Base-by-base conservation (phyloP, 345 rosid species). In the Physaria fendleri region DNA sequence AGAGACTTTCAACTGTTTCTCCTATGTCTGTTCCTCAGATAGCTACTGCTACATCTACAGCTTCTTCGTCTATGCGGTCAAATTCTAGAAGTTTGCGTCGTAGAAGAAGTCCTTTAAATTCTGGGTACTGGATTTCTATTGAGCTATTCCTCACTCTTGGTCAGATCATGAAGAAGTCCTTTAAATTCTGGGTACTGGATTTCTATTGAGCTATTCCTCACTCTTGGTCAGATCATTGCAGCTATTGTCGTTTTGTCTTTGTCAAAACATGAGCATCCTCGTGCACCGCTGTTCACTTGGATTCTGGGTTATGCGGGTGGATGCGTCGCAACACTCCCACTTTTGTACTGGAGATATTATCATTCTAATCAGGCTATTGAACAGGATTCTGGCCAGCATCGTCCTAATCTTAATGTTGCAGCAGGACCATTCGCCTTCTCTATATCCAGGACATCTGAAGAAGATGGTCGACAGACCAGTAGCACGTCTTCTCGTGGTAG, bases 281-380 rank as follows among this genome's bases (percentile, higher is more conserved):
- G 50, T 32, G 78, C 94, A 3, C 99, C 97, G 0, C 54, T 93
- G 71, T 79, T 81, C 37, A 79, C 71, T 25, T 93, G 99, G 99
- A 82, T 93, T 40, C 83, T 93, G 25, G 97, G 95, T 65, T 93
- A 93, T 71, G 88, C 95, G 15, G 66, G 81, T 54, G 99, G 99
- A 46, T 93, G 99, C 69, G 62, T 85, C 56, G 92, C 94, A 6
- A 85, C 90, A 2, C 85, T 93, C 16, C 99, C 97, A 21, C 84
- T 89, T 66, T 78, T 89, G 37, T 93, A 82, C 72, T 89, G 95
- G 95, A 96, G 95, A 48, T 93, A 81, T 59, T 76, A 73, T 56
- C 79, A 85, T 52, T 90, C 88, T 2, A 83, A 81, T 53, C 95
- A 77, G 69, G 77, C 44, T 15, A 57, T 73, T 27, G 97, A 85